These are phyloP conservation scores for Immersiporthe knoxdaviesiana DNA, from an alignment of 2,329 filamentous ascomycete genomes.

Conservation along the genomic window DNA sequence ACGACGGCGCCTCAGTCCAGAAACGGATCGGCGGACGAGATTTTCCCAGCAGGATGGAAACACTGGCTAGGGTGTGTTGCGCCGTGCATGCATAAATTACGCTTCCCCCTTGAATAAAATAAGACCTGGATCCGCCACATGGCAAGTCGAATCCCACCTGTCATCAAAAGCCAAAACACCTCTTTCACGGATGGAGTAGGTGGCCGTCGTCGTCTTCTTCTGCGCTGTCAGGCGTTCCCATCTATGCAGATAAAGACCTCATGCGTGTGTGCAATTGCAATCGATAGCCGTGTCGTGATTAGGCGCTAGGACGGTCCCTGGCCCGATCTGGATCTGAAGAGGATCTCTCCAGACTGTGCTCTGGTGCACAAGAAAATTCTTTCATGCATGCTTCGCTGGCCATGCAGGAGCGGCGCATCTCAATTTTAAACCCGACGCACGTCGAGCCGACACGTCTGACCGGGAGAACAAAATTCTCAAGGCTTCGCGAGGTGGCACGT, in stretches of 20 bases:
- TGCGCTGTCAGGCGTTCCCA: background rate
- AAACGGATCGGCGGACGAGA: slow-evolving; percentile 2
- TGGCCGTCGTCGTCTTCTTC: background rate
- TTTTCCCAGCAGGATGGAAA: slow-evolving; percentile 9
- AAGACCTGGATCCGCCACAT: background rate
- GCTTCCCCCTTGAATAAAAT: background rate
- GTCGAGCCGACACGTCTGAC: background rate
- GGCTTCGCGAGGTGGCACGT: slow-evolving; percentile 1
- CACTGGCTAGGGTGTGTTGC: background rate
- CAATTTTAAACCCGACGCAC: slow-evolving; percentile 13
- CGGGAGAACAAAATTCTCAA: background rate
- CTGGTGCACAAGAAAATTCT: background rate
- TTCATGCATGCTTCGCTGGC: slow-evolving; percentile 22
- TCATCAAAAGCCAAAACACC: background rate
- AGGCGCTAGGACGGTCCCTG: background rate
- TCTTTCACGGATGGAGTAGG: background rate
- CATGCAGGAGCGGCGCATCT: slow-evolving; percentile 18
- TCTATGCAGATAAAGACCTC: background rate
- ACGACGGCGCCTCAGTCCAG: background rate
- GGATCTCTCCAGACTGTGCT: background rate
- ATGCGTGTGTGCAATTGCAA: background rate
- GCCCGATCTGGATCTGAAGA: background rate
- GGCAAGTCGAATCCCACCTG: background rate
- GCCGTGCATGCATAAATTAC: background rate
- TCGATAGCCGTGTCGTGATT: background rate